Base-by-base conservation (phyloP, 2,329 filamentous ascomycete species). In the Orbilia blumenaviensis region DNA sequence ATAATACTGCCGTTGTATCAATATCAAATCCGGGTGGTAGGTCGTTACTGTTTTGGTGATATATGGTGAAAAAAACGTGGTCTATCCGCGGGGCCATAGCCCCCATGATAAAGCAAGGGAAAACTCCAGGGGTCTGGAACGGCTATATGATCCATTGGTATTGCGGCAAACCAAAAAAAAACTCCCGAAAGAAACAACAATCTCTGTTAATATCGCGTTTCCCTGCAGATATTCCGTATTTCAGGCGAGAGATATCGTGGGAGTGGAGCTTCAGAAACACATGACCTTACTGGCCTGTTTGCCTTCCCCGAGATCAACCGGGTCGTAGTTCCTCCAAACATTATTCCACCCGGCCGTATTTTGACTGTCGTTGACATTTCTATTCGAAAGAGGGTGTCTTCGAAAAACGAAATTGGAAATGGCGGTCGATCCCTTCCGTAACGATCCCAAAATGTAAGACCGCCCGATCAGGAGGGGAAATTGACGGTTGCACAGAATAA, bases 401-500 rank as follows among this genome's bases (percentile, higher is more conserved):
- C 14, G n/a, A 16, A 50, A n/a, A 56, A 63, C 44, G 56, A 63
- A 72, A 64, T 58, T 64, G 67, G 67, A 46, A 72, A 72, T 34
- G 18, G 8, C 42, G 60, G 58, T 48, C 58, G 67, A 64, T 63
- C 58, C 66, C 66, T 71, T 63, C 66, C 66, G 58, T 27, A 63
- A 63, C 25, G 36, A 58, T 25, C 32, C 9, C 52, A 38, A 38
- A 56, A 56, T 46, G 42, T 9, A 50, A 41, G 56, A 34, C 44
- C 21, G 38, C 56, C 64, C 58, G 56, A 69, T 58, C 36, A 58
- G 44, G 29, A 60, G 23, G 50, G 14, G 58, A 63, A 48, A 56
- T 63, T 56, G 48, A 54, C 66, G 64, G 72, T 64, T 69, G 72
- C 32, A 76, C 72, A 76, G 60, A 67, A 64, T 76, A 66, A 54